Evolutionary conservation across 768 basidiomycete species (phyloP).

Genomic region (Rhizopogon sp.): DNA sequence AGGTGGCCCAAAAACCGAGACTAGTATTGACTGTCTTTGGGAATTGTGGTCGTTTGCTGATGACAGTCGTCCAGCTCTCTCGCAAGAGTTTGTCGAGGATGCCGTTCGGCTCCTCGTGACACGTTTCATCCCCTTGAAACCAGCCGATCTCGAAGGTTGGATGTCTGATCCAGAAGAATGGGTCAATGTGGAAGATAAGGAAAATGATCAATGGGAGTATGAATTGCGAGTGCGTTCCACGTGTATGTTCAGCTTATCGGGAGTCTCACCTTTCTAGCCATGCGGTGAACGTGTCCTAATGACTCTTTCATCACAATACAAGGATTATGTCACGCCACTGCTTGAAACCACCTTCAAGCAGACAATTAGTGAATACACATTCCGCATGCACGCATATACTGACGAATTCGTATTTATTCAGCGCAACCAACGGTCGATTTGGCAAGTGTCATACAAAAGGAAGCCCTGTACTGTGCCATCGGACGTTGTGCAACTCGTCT

Average conservation of each 20-base stretch:
- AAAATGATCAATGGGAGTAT: slow-evolving; percentile 90
- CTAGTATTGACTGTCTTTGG: slow-evolving; percentile 35
- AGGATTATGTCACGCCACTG: slow-evolving; percentile 62
- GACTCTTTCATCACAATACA: slow-evolving; percentile 68
- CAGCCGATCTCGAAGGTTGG: slow-evolving; percentile 80
- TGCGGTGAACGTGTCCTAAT: slow-evolving; percentile 92
- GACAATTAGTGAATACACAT: slow-evolving; percentile 46
- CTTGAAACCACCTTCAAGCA: slow-evolving; percentile 56
- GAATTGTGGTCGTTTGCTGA: slow-evolving; percentile 6
- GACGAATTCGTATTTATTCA: slow-evolving; percentile 16
- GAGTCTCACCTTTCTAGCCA: slow-evolving; percentile 44
- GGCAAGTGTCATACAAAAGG: slow-evolving; percentile 65
- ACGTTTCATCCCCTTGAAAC: slow-evolving; percentile 79
- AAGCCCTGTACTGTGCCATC: slow-evolving; percentile 84
- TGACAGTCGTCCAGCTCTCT: slow-evolving; percentile 41
- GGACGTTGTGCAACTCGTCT: slow-evolving; percentile 74
- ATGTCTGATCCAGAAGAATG: slow-evolving; percentile 91
- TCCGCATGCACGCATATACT: background rate
- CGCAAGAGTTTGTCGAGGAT: slow-evolving; percentile 66
- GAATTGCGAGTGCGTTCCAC: slow-evolving; percentile 70
- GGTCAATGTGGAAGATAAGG: slow-evolving; percentile 85
- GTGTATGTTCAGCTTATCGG: background rate
- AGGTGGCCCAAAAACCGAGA: slow-evolving; percentile 54
- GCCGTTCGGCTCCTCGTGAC: slow-evolving; percentile 75
- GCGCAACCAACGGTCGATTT: slow-evolving; percentile 49